Percentiles rank a stretch among this genome's conserved stretches.
Evolutionary conservation across 108 stramenopile genomes (phyloP).

Genomic region (Skeletonema menzelii): DNA sequence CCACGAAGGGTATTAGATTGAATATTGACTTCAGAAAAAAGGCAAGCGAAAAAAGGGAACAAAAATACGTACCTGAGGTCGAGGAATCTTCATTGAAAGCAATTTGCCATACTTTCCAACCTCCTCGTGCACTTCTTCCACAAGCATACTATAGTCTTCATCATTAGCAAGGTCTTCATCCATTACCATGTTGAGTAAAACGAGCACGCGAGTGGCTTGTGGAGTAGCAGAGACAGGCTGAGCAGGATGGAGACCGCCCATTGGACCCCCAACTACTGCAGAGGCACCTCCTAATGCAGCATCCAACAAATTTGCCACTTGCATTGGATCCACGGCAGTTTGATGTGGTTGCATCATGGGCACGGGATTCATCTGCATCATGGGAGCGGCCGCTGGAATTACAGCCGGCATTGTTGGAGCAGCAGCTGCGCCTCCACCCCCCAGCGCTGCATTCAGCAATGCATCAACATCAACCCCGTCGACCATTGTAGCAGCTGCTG

Average conservation of each 20-base stretch:
- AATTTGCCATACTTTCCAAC: conserved; percentile 83
- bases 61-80: conserved; percentile 43
- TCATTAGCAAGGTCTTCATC: conserved; percentile 91
- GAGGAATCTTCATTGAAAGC: conserved; percentile 83
- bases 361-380: conserved; percentile 24
- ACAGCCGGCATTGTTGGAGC: conserved; percentile 17
- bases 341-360: conserved; percentile 14
- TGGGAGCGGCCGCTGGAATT: conserved; percentile 29
- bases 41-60: neutral
- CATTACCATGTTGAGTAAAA: conserved; percentile 96
- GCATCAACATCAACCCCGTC: conserved; percentile 79
- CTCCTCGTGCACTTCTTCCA: conserved; percentile 83
- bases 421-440: conserved; percentile 15
- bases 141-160: conserved; percentile 80
- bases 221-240: conserved; percentile 24
- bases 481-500: conserved; percentile 40
- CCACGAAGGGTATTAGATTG: neutral
- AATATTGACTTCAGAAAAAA: neutral
- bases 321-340: conserved; percentile 52
- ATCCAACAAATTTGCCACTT: conserved; percentile 67
- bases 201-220: conserved; percentile 71
- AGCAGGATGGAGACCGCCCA: neutral
- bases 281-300: conserved; percentile 49
- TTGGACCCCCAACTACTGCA: neutral
- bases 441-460: conserved; percentile 82